Percentiles rank a stretch among this genome's conserved stretches.
phyloP scores from a whole-genome alignment of 2,329 filamentous ascomycete species.

The Beauveria rudraprayagi region DNA sequence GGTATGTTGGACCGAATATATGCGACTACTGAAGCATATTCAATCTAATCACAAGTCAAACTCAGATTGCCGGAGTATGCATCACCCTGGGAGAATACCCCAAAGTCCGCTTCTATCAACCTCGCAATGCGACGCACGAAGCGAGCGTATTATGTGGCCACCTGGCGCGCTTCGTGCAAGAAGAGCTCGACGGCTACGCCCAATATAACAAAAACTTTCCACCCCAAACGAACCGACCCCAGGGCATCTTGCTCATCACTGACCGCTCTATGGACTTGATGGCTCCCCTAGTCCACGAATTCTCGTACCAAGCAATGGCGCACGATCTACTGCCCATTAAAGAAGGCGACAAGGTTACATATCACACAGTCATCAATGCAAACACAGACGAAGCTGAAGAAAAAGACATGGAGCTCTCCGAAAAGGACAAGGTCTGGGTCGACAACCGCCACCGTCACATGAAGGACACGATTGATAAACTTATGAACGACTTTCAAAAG shows the following conservation, averaged over 20 bases:
- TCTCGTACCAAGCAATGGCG: constrained; percentile 98
- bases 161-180: constrained; percentile 82
- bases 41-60: neutral
- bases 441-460: constrained; percentile 92
- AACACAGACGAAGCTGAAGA: constrained; percentile 62
- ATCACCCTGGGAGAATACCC: constrained; percentile 91
- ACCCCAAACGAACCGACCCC: constrained; percentile 66
- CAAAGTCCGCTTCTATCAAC: constrained; percentile 83
- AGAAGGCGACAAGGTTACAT: constrained; percentile 82
- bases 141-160: constrained; percentile 81
- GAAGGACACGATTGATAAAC: constrained; percentile 92
- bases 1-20: constrained; percentile 37
- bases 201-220: constrained; percentile 80
- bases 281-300: constrained; percentile 85
- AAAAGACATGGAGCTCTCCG: constrained; percentile 85
- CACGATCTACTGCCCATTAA: constrained; percentile 85
- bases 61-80: constrained; percentile 55
- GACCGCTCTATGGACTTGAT: constrained; percentile 90
- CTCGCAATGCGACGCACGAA: constrained; percentile 68
- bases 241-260: constrained; percentile 75
- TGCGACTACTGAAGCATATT: neutral
- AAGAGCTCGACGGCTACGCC: constrained; percentile 83
- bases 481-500: constrained; percentile 86
- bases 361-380: constrained; percentile 71
- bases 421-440: constrained; percentile 91